Base-by-base conservation (phyloP, 257 asterid species). In the Eucommia ulmoides region DNA sequence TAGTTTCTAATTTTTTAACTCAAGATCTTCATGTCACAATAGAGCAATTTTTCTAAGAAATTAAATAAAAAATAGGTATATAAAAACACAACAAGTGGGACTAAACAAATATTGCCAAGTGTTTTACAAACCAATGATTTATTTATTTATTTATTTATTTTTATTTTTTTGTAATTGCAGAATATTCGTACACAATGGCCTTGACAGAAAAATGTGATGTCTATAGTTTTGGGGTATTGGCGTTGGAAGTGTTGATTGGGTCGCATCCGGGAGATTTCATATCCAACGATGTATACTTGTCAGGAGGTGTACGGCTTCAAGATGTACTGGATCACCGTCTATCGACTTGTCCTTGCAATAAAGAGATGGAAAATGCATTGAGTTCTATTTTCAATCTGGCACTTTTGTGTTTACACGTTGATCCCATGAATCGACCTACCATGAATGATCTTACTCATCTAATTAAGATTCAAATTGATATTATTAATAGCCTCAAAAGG, bases 121-220 rank as follows among this genome's bases (percentile, higher is more conserved):
- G 8, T 4, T 3, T 18, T 6, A 14, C 7, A 3, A 38, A 38
- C n/a, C n/a, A 5, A 38, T 14, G 2, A 18, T 12, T 38, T 18
- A 8, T 3, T 14, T 38, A n/a, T n/a, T n/a, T n/a, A n/a, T n/a
- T n/a, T n/a, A n/a, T 7, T 15, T 14, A 5, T 18, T 38, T 14
- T 38, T 2, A 3, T 3, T 38, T 3, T 38, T 3, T 42, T 42
- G 4, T 16, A 16, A 8, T 42, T 10, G 21, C 48, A 42, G 48
- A 42, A 16, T n/a, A 16, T 2, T 3, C 48, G 7, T 42, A 42
- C 20, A 42, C 48, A 15, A 15, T 42, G 48, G 48, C 20, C 9
- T 8, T 42, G 48, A 42, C 48, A 42, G 48, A 42, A 42, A 42
- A 42, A 42, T 42, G 48, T 42, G 48, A 42, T 42, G 48, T 42